Percentiles rank a stretch among this genome's conserved stretches.
Conservation (phyloP, 2,329 filamentous ascomycete species). For the Teratosphaeria viscida region DNA sequence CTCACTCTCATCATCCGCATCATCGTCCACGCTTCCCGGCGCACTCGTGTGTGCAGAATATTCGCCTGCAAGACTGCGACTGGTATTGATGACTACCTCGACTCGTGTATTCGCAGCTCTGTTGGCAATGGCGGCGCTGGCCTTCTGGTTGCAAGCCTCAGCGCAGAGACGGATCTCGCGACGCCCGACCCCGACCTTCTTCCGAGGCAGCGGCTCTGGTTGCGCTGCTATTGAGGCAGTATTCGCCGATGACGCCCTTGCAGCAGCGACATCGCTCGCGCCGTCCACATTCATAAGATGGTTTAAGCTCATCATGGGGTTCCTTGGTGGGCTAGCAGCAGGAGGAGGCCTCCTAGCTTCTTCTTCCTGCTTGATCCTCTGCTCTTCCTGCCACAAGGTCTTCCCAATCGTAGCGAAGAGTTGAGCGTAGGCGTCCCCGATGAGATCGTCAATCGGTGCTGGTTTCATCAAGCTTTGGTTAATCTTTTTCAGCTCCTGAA, state of each 20-base stretch:
- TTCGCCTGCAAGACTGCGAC: conserved; percentile 20
- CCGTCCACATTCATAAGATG: conserved; percentile 27
- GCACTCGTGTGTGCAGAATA: conserved; percentile 38
- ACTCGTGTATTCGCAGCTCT: conserved; percentile 7
- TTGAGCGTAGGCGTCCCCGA: conserved; percentile 76
- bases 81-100: conserved; percentile 20
- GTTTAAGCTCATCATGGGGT: conserved; percentile 23
- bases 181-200: conserved; percentile 48
- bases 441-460: conserved; percentile 79
- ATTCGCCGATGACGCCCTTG: conserved; percentile 2
- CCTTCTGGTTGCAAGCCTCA: conserved; percentile 42
- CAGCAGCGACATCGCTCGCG: conserved; percentile 9
- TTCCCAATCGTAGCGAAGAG: conserved; percentile 60
- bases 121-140: conserved; percentile 3
- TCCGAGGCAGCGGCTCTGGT: conserved; percentile 2
- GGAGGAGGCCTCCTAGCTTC: conserved; percentile 11
- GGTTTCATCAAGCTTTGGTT: conserved; percentile 84
- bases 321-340: conserved; percentile 13
- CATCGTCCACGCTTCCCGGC: conserved; percentile 44
- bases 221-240: neutral
- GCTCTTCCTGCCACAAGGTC: conserved; percentile 41
- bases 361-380: conserved; percentile 17
- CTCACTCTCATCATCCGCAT: conserved; percentile 46
- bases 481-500: conserved; percentile 61
- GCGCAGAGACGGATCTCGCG: conserved; percentile 50